A percentile compares a stretch with the other conserved stretches of the same genome.
These are phyloP conservation scores for Betula pendula DNA, from an alignment of 306 rosid genomes.

Conservation along the genomic window DNA sequence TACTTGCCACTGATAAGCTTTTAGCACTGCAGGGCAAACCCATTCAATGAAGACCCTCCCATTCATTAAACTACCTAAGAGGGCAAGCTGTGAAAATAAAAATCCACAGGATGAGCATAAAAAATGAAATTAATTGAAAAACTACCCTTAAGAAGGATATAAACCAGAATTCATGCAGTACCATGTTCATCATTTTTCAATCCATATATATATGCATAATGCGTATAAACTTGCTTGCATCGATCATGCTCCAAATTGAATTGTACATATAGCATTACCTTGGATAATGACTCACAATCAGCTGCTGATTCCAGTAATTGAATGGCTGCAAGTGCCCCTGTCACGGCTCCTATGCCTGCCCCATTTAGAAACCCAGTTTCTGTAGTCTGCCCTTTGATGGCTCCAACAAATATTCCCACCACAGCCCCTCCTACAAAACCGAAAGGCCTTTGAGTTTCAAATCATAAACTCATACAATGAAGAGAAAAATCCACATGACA, in stretches of 20 bases:
- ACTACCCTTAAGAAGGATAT: background rate
- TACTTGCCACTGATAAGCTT: slow-evolving; percentile 47
- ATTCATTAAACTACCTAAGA: slow-evolving; percentile 39
- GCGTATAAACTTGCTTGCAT: no score
- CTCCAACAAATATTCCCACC: slow-evolving; percentile 42
- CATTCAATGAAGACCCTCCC: slow-evolving; percentile 46
- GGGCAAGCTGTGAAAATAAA: slow-evolving; percentile 30
- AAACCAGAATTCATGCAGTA: background rate
- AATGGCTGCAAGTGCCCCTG: slow-evolving; percentile 45
- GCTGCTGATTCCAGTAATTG: slow-evolving; percentile 33
- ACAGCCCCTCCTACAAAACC: slow-evolving; percentile 42
- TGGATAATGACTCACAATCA: slow-evolving; percentile 32
- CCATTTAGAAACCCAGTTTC: slow-evolving; percentile 44
- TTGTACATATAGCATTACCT: slow-evolving; percentile 18
- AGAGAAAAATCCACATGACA: no score
- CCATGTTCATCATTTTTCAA: background rate
- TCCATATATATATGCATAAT: no score
- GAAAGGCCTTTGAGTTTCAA: background rate
- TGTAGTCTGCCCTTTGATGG: slow-evolving; percentile 51
- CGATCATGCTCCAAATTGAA: background rate
- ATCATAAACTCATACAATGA: background rate
- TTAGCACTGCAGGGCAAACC: slow-evolving; percentile 32
- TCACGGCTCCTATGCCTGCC: slow-evolving; percentile 31
- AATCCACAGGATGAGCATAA: background rate
- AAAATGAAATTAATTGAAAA: no score